phyloP scores from a whole-genome alignment of 2,329 filamentous ascomycete species.

The Calonectria ilicicola region DNA sequence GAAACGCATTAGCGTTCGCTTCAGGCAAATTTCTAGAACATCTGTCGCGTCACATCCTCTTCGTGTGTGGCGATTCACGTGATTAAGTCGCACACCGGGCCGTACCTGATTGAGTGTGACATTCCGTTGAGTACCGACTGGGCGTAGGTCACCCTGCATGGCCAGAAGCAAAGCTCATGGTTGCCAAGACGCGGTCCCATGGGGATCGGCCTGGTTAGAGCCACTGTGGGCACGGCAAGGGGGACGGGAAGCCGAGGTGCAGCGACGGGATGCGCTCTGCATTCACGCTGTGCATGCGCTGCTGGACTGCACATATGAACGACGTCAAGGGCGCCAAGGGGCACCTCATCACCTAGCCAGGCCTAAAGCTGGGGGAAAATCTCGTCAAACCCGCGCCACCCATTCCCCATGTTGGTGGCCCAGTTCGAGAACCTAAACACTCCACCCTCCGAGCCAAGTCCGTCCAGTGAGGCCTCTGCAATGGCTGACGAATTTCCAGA shows the following conservation, averaged over 20 bases:
- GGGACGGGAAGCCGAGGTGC: not conserved
- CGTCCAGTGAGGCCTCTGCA: not conserved
- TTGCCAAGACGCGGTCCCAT: constrained; percentile 20
- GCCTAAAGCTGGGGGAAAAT: not conserved
- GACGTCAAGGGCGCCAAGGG: not conserved
- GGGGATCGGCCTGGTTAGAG: constrained; percentile 6
- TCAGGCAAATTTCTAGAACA: not conserved
- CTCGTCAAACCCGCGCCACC: not conserved
- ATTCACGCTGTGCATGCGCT: not conserved
- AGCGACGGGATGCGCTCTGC: not conserved
- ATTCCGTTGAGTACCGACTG: constrained; percentile 7
- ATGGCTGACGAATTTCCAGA: not conserved
- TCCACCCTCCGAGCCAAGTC: not conserved
- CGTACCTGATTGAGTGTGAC: not conserved
- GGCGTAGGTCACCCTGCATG: constrained; percentile 15
- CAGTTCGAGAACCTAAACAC: constrained; percentile 17
- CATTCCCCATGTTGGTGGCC: not conserved
- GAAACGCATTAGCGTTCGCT: not conserved
- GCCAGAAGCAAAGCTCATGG: not conserved
- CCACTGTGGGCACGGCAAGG: constrained; percentile 3
- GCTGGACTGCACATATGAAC: not conserved
- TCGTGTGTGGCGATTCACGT: not conserved
- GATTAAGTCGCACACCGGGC: not conserved
- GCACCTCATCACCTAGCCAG: not conserved
- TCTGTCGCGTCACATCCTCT: not conserved